These are phyloP conservation scores for Kentomonas sorsogonicus DNA, from an alignment of 208 protist genomes.

Conservation along the genomic window DNA sequence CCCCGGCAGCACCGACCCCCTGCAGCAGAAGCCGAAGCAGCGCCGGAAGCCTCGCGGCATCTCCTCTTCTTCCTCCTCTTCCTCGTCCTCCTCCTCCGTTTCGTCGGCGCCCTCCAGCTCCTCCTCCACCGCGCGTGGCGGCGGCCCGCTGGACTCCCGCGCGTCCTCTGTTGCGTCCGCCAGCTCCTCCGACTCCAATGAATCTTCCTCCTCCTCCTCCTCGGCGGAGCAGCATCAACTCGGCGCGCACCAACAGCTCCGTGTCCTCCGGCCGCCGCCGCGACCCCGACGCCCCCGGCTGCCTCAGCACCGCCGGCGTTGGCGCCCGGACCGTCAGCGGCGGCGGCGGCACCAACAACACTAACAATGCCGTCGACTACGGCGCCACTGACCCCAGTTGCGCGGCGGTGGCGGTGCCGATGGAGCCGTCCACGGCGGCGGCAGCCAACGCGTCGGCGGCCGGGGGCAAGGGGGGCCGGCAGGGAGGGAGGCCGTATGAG, in stretches of 20 bases:
- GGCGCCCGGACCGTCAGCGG: no score
- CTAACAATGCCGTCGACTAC: background rate
- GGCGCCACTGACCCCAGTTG: background rate
- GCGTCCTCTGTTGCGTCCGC: no score
- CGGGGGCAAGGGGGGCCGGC: background rate
- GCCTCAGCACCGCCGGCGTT: no score
- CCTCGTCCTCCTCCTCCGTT: slow-evolving; percentile 4
- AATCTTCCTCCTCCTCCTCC: no score
- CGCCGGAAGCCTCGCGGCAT: background rate
- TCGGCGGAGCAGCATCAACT: no score
- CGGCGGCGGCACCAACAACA: slow-evolving; percentile 2
- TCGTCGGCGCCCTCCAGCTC: background rate
- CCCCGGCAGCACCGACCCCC: background rate
- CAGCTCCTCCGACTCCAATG: no score
- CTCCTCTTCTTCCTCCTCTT: background rate
- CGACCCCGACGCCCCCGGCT: no score
- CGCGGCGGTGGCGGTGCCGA: background rate
- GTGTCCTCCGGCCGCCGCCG: no score
- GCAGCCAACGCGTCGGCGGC: background rate
- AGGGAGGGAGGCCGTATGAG: slow-evolving; percentile 17
- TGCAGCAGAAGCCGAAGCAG: background rate
- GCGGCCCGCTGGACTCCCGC: background rate
- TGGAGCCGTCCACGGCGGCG: background rate
- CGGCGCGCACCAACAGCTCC: no score
- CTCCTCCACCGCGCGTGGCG: background rate